Percentiles rank a stretch among this genome's conserved stretches.
Conservation (phyloP, 2,329 filamentous ascomycete genomes). For the Xylaria digitata region DNA sequence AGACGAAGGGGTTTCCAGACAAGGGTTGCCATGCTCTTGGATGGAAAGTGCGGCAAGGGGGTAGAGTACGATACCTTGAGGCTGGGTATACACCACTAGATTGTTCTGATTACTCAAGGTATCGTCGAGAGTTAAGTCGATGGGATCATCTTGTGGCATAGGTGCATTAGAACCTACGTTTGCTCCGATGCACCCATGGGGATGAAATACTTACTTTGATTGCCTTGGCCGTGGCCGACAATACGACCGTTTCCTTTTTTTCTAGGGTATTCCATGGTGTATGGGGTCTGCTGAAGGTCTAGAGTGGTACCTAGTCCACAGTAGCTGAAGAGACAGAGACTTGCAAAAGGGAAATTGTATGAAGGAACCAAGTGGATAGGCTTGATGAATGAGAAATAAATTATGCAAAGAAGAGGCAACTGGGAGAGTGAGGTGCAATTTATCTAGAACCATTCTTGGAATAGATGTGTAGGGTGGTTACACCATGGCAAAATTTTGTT, state of each 20-base stretch:
- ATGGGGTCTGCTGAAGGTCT: neutral
- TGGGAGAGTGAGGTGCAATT: too few relatives aligned
- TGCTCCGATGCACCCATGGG: neutral
- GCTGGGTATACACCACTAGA: neutral
- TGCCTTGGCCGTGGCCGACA: neutral
- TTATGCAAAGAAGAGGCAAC: too few relatives aligned
- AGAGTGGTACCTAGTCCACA: too few relatives aligned
- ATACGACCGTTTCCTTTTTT: neutral
- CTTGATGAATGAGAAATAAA: too few relatives aligned
- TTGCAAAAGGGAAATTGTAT: too few relatives aligned
- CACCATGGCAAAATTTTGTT: too few relatives aligned
- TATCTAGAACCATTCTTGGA: too few relatives aligned
- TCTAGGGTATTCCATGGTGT: constrained; percentile 6
- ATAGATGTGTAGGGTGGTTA: too few relatives aligned
- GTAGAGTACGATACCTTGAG: neutral
- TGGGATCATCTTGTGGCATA: neutral
- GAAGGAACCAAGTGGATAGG: too few relatives aligned
- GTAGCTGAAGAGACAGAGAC: too few relatives aligned
- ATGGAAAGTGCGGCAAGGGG: neutral
- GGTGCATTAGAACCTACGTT: neutral
- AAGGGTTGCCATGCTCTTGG: neutral
- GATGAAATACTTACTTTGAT: constrained; percentile 1
- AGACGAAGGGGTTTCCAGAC: too few relatives aligned
- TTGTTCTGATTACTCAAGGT: neutral
- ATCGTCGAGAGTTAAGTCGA: neutral